Conservation (phyloP, 805 yeast genomes). For the Wickerhamiella allomyrinae region DNA sequence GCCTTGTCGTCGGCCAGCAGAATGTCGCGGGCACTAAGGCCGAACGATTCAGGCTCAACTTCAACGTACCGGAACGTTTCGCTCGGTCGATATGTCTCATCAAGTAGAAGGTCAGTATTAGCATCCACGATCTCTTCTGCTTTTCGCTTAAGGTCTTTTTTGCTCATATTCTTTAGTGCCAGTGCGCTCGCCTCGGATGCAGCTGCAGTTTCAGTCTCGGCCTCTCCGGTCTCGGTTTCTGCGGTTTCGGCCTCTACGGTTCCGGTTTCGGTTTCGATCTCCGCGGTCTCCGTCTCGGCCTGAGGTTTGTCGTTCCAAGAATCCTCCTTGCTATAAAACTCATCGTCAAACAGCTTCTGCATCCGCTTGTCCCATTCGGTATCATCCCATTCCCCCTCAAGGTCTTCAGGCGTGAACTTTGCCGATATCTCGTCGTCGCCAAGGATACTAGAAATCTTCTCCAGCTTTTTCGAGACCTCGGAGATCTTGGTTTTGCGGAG, state of each 20-base stretch:
- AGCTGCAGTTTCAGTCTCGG: conserved; percentile 1
- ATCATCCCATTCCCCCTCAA: conserved; percentile 80
- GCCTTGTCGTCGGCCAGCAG: conserved; percentile 78
- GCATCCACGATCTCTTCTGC: conserved; percentile 72
- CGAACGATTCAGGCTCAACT: conserved; percentile 89
- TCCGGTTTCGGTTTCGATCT: background rate
- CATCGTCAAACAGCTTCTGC: conserved; percentile 75
- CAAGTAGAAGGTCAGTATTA: conserved; percentile 48
- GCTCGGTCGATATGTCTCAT: conserved; percentile 35
- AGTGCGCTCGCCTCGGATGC: conserved; percentile 26
- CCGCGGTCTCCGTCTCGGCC: conserved; percentile 17
- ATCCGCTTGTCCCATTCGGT: conserved; percentile 83
- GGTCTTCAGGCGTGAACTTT: conserved; percentile 55
- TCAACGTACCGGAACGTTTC: conserved; percentile 72
- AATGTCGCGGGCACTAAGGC: conserved; percentile 74
- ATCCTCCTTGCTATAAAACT: conserved; percentile 45
- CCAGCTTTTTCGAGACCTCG: conserved; percentile 57
- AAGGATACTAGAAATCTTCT: conserved; percentile 49
- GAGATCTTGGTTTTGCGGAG: conserved; percentile 65
- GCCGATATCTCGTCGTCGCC: conserved; percentile 50
- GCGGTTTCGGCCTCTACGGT: conserved; percentile 12
- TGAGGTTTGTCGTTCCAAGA: conserved; percentile 44
- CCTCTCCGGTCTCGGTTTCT: conserved; percentile 8
- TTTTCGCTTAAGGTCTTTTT: conserved; percentile 42
- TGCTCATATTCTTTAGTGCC: conserved; percentile 46